Evolutionary conservation across 352 stramenopile species (phyloP), one percentile per base, ranked within the genome.

Genomic region (Pythium brachiatum): DNA sequence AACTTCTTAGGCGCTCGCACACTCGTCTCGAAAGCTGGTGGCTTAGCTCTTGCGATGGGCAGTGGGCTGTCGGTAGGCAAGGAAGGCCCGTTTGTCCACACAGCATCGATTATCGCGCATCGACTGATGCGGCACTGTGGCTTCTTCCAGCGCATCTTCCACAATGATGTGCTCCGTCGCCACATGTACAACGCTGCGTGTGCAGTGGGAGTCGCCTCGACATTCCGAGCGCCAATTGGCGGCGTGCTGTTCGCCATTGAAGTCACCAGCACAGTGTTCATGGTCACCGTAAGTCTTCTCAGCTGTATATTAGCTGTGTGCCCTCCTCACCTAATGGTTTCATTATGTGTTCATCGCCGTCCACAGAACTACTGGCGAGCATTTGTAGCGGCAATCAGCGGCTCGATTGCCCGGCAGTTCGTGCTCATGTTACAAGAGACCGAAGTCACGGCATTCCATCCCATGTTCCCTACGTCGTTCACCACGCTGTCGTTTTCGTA

Each of bases 71-170:
- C 93, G 7, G 84, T 99, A 1, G 97, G 97, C 26, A 98, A 97
- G 60, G 97, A 99, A 81, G 97, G 97, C 2, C 95, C 97, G 12
- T 99, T 99, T 77, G 94, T 99, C 7, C 94, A 98, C 76, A 91
- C 86, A 0, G 79, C 81, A 16, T 94, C 81, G 23, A 92, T 94
- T 61, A 83, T 97, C 25, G 81, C 82, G 25, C 85, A 97, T 53
- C 74, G 77, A 26, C 56, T 97, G 27, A 92, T 98, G 74, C 83
- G 85, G 70, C 75, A 80, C 51, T 50, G 88, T 7, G 68, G 64
- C 3, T 81, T 76, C 25, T 97, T 97, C 63, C 66, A 64, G 7
- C 71, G 78, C 11, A 77, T 96, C 25, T 88, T 81, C 58, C 57
- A 83, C 26, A 84, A 75, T 47, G 69, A 88, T 25, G 79, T 90